phyloP scores from a whole-genome alignment of 108 stramenopile genomes.

The Epipyxis sp. region DNA sequence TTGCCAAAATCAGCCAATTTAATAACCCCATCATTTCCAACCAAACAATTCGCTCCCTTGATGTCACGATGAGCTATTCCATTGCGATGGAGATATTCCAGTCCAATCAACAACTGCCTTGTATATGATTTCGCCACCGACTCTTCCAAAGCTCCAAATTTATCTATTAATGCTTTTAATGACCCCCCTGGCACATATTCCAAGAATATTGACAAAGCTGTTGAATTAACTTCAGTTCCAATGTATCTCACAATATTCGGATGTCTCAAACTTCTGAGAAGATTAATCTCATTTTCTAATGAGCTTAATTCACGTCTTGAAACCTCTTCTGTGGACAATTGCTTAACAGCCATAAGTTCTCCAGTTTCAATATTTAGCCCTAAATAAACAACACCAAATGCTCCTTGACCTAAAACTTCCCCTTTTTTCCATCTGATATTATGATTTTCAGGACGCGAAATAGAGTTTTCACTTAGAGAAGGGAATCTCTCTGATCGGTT shows the following conservation, averaged over 20 bases:
- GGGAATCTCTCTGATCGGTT: not conserved
- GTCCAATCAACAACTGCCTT: conserved; percentile 76
- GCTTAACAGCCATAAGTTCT: conserved; percentile 62
- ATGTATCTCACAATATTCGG: conserved; percentile 59
- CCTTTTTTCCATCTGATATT: conserved; percentile 51
- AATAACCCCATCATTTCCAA: conserved; percentile 49
- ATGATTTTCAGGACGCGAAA: not conserved
- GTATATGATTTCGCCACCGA: conserved; percentile 40
- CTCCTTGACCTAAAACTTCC: conserved; percentile 58
- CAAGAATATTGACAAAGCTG: conserved; percentile 46
- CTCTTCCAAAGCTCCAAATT: conserved; percentile 44
- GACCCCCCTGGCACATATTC: conserved; percentile 55
- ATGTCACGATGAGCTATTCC: conserved; percentile 96
- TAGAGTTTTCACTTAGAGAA: not conserved
- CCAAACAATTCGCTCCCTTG: conserved; percentile 61
- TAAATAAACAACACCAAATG: conserved; percentile 50
- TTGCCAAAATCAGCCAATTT: conserved; percentile 67
- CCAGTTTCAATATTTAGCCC: conserved; percentile 57
- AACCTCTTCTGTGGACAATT: conserved; percentile 7
- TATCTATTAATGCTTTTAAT: conserved; percentile 35
- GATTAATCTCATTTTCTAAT: conserved; percentile 57
- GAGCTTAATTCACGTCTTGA: conserved; percentile 24
- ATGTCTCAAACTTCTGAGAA: conserved; percentile 56
- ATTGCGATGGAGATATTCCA: conserved; percentile 79
- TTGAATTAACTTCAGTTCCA: conserved; percentile 2